Evolutionary conservation across 2,329 filamentous ascomycete genomes (phyloP), one percentile per base, ranked within the genome.

Genomic region (Neopestalotiopsis clavispora): DNA sequence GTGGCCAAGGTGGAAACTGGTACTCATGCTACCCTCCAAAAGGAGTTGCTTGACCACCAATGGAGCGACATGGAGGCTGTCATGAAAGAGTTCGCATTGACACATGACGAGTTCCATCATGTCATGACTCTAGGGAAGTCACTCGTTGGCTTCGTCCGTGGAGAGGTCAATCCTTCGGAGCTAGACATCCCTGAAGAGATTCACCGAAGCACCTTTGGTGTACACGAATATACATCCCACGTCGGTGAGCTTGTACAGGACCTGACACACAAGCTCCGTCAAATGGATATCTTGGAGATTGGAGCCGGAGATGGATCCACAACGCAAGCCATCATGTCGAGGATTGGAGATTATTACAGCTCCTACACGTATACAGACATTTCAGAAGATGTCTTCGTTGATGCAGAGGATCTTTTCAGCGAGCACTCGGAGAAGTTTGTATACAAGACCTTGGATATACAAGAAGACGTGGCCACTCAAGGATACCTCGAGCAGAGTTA

Each of bases 261-360:
- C 3, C 30, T 68, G 3, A 17, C 38, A 4, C 59, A 64, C 60
- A 34, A 34, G 40, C 40, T 42, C 42, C 66, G 59, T 10, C 17
- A 40, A 40, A 61, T 68, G 40, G 34, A 42, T 5, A 38, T 68
- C 17, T 14, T 66, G 20, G 63, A 66, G 45, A n/a, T 66, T 9
- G 63, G 63, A 20, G 63, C 42, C 13, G 63, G 66, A n/a, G 64
- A 59, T 3, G 66, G 66, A 3, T 40, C 80, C 28, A 34, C 28
- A 7, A 60, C 58, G 10, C 9, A 17, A 34, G 14, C 14, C 4
- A 28, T 17, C 6, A 7, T 60, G 5, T 17, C 14, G 23, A 28
- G 9, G 6, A 23, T 60, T 2, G 6, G 58, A 12, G 28, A 17
- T 9, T 7, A 23, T 14, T 17, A 34, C 30, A 28, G 10, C 4